phyloP scores from a whole-genome alignment of 2,329 filamentous ascomycete genomes.

The Aspergillus hiratsukae region DNA sequence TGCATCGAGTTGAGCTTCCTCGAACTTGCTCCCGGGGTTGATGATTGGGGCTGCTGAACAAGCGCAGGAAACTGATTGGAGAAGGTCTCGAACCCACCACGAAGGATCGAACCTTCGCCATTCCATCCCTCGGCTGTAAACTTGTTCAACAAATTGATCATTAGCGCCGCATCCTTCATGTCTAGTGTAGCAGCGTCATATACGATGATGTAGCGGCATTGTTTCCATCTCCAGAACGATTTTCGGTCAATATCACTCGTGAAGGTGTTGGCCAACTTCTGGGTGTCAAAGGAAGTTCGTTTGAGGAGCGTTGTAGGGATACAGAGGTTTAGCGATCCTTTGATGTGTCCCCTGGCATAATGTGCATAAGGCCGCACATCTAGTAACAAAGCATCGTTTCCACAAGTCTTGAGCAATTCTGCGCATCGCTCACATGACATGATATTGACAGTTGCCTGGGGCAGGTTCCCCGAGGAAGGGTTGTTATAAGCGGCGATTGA shows the following conservation, averaged over 20 bases:
- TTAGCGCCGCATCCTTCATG: conserved; percentile 72
- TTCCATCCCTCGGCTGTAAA: conserved; percentile 79
- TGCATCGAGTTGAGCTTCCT: conserved; percentile 51
- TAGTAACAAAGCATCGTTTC: conserved; percentile 63
- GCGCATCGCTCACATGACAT: conserved; percentile 53
- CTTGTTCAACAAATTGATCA: conserved; percentile 87
- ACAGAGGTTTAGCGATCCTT: conserved; percentile 82
- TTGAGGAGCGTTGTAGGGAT: conserved; percentile 94
- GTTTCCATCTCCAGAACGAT: conserved; percentile 72
- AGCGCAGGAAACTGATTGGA: conserved; percentile 58
- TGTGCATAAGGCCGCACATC: conserved; percentile 85
- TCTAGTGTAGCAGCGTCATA: conserved; percentile 77
- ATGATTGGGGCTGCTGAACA: conserved; percentile 20
- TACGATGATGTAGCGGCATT: conserved; percentile 72
- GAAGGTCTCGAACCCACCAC: conserved; percentile 77
- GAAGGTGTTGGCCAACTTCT: conserved; percentile 85
- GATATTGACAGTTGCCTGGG: conserved; percentile 40
- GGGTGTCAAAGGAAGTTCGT: conserved; percentile 80
- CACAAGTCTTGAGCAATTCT: conserved; percentile 50
- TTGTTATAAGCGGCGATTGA: background rate
- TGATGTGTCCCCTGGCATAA: conserved; percentile 69
- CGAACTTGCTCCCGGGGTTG: conserved; percentile 30
- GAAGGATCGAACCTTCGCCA: conserved; percentile 69
- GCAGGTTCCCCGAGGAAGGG: background rate
- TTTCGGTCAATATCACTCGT: conserved; percentile 64